A percentile compares a stretch with the other conserved stretches of the same genome.
These are phyloP conservation scores for Neurospora sp. DNA, from an alignment of 495 filamentous ascomycete genomes.

Conservation along the genomic window DNA sequence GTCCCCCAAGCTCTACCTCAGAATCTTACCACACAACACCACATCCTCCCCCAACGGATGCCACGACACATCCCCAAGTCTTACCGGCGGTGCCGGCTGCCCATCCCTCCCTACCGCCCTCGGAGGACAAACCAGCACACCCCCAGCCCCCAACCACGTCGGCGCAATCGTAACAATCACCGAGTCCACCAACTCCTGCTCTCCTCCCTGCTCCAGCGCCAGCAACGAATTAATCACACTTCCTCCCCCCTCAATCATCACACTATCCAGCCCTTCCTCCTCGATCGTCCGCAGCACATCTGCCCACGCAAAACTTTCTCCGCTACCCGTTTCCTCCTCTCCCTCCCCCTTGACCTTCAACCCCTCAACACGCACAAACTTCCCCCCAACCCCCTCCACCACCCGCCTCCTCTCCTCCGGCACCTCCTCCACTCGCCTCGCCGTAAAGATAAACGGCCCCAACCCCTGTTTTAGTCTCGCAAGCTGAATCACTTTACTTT, in stretches of 20 bases:
- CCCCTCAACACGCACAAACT: conserved; percentile 20
- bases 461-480: conserved; percentile 57
- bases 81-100: conserved; percentile 44
- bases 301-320: conserved; percentile 41
- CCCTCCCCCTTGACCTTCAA: background rate
- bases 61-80: conserved; percentile 61
- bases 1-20: background rate
- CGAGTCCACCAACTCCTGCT: conserved; percentile 54
- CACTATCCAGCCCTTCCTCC: conserved; percentile 54
- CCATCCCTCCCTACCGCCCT: conserved; percentile 39
- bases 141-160: conserved; percentile 68
- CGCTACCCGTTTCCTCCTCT: background rate
- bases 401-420: conserved; percentile 15
- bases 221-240: conserved; percentile 69
- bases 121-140: conserved; percentile 59
- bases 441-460: conserved; percentile 59
- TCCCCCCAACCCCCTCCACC: conserved; percentile 28
- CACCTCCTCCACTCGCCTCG: conserved; percentile 2
- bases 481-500: conserved; percentile 52
- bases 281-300: conserved; percentile 47
- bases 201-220: conserved; percentile 28
- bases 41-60: conserved; percentile 66
- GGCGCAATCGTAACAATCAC: conserved; percentile 81
- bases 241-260: conserved; percentile 86
- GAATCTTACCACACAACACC: conserved; percentile 59